Percentiles rank a stretch among this genome's conserved stretches.
phyloP scores from a whole-genome alignment of 1,139 yeast genomes.

The Wickerhamomyces sp. region DNA sequence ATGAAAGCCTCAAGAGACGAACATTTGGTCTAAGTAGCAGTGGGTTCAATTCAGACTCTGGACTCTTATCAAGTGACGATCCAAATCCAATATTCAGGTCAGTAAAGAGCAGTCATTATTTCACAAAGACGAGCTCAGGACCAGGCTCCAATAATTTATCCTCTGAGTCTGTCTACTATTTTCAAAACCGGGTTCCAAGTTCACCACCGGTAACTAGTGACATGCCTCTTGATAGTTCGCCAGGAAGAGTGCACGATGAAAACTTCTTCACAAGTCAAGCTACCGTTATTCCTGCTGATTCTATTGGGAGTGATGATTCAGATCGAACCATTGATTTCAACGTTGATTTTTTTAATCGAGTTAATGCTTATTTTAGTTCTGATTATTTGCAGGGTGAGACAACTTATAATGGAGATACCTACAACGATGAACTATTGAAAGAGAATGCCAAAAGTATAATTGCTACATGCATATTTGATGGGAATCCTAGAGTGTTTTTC shows the following conservation, averaged over 20 bases:
- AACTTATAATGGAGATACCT: constrained; percentile 1
- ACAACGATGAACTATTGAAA: constrained; percentile 14
- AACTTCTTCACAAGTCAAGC: constrained; percentile 17
- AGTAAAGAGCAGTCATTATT: neutral
- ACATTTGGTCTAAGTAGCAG: constrained; percentile 8
- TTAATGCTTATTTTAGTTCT: constrained; percentile 20
- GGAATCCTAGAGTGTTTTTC: constrained; percentile 33
- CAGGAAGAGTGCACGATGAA: constrained; percentile 5
- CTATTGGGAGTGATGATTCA: constrained; percentile 9
- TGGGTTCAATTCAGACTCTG: constrained; percentile 13
- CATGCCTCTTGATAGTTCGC: constrained; percentile 15
- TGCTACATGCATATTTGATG: constrained; percentile 29
- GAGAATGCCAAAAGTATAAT: constrained; percentile 16
- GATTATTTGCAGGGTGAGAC: constrained; percentile 16
- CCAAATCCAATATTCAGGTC: neutral
- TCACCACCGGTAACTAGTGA: constrained; percentile 17
- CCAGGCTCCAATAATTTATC: constrained; percentile 10
- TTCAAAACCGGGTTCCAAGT: constrained; percentile 17
- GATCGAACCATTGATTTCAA: constrained; percentile 21
- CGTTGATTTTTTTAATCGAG: constrained; percentile 16
- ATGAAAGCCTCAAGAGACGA: constrained; percentile 19
- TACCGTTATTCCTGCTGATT: constrained; percentile 15
- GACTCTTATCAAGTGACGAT: constrained; percentile 18
- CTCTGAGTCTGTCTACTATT: constrained; percentile 20
- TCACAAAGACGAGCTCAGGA: constrained; percentile 12